Conservation (phyloP, 1,284 basidiomycete species). For the Malassezia brasiliensis region DNA sequence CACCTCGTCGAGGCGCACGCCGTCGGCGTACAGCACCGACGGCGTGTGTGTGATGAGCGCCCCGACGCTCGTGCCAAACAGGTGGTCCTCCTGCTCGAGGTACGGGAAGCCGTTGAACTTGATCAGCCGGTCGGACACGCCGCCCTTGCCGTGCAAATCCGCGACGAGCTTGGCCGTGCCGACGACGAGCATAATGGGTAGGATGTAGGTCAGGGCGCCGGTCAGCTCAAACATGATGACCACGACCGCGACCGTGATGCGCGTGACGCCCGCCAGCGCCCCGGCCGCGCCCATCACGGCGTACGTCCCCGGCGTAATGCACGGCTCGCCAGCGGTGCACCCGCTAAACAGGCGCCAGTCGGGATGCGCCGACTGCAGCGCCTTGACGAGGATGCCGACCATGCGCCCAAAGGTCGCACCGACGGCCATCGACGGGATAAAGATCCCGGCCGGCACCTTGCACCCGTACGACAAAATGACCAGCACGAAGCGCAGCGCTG, state of each 20-base stretch:
- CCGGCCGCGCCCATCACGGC: conserved; percentile 27
- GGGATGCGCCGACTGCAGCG: conserved; percentile 72
- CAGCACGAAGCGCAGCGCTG: conserved; percentile 71
- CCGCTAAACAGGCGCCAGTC: conserved; percentile 73
- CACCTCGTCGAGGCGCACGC: conserved; percentile 66
- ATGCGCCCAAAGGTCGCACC: conserved; percentile 89
- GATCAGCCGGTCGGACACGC: conserved; percentile 95
- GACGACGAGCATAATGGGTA: conserved; percentile 96
- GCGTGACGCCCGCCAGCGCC: conserved; percentile 64
- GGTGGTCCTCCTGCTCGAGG: conserved; percentile 68
- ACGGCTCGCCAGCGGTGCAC: conserved; percentile 82
- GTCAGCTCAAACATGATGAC: conserved; percentile 99
- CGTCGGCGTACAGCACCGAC: conserved; percentile 62
- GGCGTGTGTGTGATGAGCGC: conserved; percentile 78
- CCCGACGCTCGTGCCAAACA: conserved; percentile 78
- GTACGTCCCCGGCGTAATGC: conserved; percentile 87
- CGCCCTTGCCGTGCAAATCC: conserved; percentile 83
- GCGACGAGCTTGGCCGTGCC: conserved; percentile 93
- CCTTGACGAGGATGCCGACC: conserved; percentile 74
- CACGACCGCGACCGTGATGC: conserved; percentile 92
- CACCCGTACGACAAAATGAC: conserved; percentile 89
- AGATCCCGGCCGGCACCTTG: conserved; percentile 94
- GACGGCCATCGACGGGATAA: conserved; percentile 92
- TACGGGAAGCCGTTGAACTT: conserved; percentile 94
- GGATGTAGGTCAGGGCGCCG: conserved; percentile 89